A percentile compares a stretch with the other conserved stretches of the same genome.
These are phyloP conservation scores for Aspergillus sp. DNA, from an alignment of 2,329 filamentous ascomycete genomes.

Conservation along the genomic window DNA sequence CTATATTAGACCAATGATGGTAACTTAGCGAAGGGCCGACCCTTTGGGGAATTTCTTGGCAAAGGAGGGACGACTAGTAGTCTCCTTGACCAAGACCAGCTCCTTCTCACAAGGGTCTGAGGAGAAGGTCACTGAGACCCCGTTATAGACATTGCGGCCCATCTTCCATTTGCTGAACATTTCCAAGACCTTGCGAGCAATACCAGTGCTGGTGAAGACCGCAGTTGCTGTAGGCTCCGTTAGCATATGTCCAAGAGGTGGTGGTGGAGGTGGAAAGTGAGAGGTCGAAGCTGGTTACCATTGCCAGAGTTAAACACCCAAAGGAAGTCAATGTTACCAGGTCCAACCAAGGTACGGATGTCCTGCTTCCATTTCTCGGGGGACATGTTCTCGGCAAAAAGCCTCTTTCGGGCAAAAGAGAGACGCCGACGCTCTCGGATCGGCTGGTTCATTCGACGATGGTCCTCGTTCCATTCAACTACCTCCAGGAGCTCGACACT, in stretches of 20 bases:
- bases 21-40: constrained; percentile 7
- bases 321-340: constrained; percentile 31
- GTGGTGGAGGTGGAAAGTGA: not conserved
- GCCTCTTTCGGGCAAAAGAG: constrained; percentile 32
- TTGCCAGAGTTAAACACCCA: constrained; percentile 39
- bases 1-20: not conserved
- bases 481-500: constrained; percentile 21
- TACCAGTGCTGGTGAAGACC: constrained; percentile 30
- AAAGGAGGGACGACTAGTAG: constrained; percentile 6
- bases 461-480: constrained; percentile 27
- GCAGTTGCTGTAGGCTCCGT: constrained; percentile 25
- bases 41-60: constrained; percentile 12
- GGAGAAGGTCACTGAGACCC: constrained; percentile 29
- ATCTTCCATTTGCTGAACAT: constrained; percentile 24
- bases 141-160: constrained; percentile 21
- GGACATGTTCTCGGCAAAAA: constrained; percentile 28
- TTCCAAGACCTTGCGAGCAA: constrained; percentile 27
- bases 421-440: constrained; percentile 34
- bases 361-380: constrained; percentile 29
- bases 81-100: constrained; percentile 21
- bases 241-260: constrained; percentile 3
- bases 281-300: constrained; percentile 21
- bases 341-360: constrained; percentile 25
- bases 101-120: constrained; percentile 36
- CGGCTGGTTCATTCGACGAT: constrained; percentile 28